Evolutionary conservation across 2,329 filamentous ascomycete species (phyloP).

Genomic region (Cercospora janseana): DNA sequence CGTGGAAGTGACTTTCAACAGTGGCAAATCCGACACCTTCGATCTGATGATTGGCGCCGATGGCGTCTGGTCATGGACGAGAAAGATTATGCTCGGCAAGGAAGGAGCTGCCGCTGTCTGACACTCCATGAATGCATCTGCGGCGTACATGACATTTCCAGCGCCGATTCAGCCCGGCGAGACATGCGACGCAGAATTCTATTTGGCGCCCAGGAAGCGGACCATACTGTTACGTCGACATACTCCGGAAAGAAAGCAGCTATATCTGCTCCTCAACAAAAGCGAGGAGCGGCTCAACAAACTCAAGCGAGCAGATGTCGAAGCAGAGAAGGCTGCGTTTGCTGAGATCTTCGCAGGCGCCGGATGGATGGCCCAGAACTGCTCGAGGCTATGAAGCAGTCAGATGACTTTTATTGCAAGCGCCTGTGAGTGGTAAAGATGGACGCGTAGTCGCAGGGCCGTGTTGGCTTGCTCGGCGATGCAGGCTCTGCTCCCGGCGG

Average conservation of each 20-base stretch:
- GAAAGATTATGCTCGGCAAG: slow-evolving; percentile 30
- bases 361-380: slow-evolving; percentile 40
- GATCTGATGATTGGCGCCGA: slow-evolving; percentile 32
- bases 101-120: not conserved
- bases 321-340: slow-evolving; percentile 24
- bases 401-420: slow-evolving; percentile 37
- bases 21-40: slow-evolving; percentile 19
- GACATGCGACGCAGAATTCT: slow-evolving; percentile 6
- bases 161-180: slow-evolving; percentile 6
- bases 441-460: slow-evolving; percentile 28
- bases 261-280: slow-evolving; percentile 11
- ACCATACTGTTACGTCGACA: slow-evolving; percentile 9
- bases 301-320: slow-evolving; percentile 4
- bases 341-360: slow-evolving; percentile 29
- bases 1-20: slow-evolving; percentile 20
- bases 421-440: slow-evolving; percentile 9
- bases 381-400: slow-evolving; percentile 38
- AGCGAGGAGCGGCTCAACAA: not conserved
- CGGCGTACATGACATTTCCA: slow-evolving; percentile 7
- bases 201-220: slow-evolving; percentile 6
- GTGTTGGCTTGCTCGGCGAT: slow-evolving; percentile 32
- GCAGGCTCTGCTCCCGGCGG: slow-evolving; percentile 27
- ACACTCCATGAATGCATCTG: not conserved
- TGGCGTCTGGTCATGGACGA: slow-evolving; percentile 25
- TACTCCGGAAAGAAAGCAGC: not conserved